These are phyloP conservation scores for Clavispora carvajalis DNA, from an alignment of 805 yeast species.

Conservation along the genomic window DNA sequence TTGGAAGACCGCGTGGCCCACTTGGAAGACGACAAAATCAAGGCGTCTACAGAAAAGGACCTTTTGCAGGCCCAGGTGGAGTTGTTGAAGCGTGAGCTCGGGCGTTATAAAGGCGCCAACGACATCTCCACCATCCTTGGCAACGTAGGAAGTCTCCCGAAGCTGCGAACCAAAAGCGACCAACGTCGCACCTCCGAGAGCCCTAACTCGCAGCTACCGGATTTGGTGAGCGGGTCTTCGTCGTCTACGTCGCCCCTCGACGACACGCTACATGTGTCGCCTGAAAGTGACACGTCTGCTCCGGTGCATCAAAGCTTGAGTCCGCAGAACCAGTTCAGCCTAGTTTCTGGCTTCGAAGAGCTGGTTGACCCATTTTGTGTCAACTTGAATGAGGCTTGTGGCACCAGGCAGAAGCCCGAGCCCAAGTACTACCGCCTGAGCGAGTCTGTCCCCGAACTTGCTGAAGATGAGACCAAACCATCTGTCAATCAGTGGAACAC, in stretches of 20 bases:
- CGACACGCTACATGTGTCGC: constrained; percentile 31
- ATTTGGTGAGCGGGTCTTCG: constrained; percentile 31
- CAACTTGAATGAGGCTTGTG: constrained; percentile 76
- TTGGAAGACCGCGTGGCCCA: constrained; percentile 70
- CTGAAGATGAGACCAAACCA: constrained; percentile 3
- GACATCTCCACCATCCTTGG: constrained; percentile 23
- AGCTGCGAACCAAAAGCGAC: background rate
- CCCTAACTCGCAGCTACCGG: constrained; percentile 22
- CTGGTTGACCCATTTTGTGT: constrained; percentile 72
- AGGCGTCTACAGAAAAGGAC: constrained; percentile 66
- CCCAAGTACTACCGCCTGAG: constrained; percentile 40
- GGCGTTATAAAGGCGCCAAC: constrained; percentile 45
- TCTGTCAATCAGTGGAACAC: constrained; percentile 3
- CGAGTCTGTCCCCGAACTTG: constrained; percentile 5
- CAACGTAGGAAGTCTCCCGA: background rate
- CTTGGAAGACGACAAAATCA: constrained; percentile 67
- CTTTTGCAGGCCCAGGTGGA: constrained; percentile 72
- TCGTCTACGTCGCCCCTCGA: constrained; percentile 37
- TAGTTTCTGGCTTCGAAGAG: constrained; percentile 48
- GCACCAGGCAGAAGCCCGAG: constrained; percentile 62
- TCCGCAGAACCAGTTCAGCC: constrained; percentile 12
- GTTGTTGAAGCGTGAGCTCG: constrained; percentile 65
- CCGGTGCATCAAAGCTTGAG: constrained; percentile 1
- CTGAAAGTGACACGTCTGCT: constrained; percentile 19
- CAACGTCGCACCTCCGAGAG: background rate